phyloP scores from a whole-genome alignment of 2,329 filamentous ascomycete genomes.

The Beauveria sp. region DNA sequence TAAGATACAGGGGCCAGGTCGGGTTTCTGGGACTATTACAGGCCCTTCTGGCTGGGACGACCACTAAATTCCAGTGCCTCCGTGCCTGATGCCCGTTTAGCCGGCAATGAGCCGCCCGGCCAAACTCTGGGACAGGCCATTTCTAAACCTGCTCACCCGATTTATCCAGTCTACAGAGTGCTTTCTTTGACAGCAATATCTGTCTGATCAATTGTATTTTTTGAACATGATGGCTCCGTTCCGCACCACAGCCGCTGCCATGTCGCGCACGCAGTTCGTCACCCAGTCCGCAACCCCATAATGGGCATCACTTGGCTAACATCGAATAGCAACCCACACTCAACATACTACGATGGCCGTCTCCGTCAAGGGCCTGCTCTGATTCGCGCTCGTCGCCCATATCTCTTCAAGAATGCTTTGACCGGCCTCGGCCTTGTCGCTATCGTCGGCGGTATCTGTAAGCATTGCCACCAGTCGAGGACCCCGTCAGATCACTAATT shows the following conservation, averaged over 20 bases:
- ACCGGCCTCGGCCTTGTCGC: constrained; percentile 69
- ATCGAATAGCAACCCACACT: constrained; percentile 34
- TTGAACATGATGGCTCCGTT: not conserved
- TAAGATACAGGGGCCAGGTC: not conserved
- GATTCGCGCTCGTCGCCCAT: constrained; percentile 84
- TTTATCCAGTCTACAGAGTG: not conserved
- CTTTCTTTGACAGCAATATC: not conserved
- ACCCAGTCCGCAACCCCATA: not conserved
- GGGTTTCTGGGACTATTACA: not conserved
- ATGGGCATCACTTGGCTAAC: not conserved
- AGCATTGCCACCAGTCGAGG: constrained; percentile 23
- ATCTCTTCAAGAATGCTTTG: constrained; percentile 79
- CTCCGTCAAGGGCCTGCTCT: constrained; percentile 82
- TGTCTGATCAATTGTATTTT: not conserved
- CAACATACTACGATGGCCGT: constrained; percentile 84
- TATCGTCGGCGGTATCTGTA: constrained; percentile 83
- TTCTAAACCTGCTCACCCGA: not conserved
- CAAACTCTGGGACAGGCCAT: not conserved
- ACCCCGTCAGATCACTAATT: constrained; percentile 13
- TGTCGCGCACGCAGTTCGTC: constrained; percentile 9
- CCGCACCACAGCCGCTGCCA: not conserved
- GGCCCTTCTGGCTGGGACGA: not conserved
- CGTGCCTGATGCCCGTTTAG: not conserved
- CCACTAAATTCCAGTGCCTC: not conserved
- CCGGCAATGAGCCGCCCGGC: constrained; percentile 10